Percentiles rank a stretch among this genome's conserved stretches.
These are phyloP conservation scores for Russula dissimulans DNA, from an alignment of 768 basidiomycete species.

Conservation along the genomic window DNA sequence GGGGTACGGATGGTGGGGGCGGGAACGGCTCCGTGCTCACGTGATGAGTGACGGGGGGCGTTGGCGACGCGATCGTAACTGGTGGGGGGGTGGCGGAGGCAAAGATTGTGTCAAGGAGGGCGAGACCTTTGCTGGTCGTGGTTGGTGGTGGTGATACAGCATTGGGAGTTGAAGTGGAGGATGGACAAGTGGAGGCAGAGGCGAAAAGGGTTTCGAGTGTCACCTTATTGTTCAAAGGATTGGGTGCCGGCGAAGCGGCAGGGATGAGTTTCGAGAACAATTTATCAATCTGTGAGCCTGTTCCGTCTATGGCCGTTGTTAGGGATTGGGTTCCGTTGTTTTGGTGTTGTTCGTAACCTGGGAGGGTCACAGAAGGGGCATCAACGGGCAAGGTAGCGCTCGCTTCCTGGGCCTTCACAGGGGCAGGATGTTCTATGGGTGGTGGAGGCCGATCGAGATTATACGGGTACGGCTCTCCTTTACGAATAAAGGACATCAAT, in stretches of 20 bases:
- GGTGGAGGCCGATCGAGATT: conserved; percentile 60
- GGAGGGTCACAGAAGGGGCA: not conserved
- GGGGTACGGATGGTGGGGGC: conserved; percentile 19
- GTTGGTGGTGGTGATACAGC: conserved; percentile 20
- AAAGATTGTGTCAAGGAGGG: conserved; percentile 61
- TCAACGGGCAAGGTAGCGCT: not conserved
- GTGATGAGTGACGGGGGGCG: conserved; percentile 10
- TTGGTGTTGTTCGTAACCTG: not conserved
- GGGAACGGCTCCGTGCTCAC: conserved; percentile 18
- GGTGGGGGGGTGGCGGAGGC: conserved; percentile 46
- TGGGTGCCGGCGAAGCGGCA: conserved; percentile 21
- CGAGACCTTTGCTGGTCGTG: conserved; percentile 35
- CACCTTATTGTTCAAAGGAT: conserved; percentile 25
- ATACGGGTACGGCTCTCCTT: conserved; percentile 63
- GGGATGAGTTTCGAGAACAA: conserved; percentile 35
- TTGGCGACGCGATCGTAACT: conserved; percentile 4
- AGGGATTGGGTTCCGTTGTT: not conserved
- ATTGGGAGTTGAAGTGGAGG: conserved; percentile 15
- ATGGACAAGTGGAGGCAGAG: conserved; percentile 20
- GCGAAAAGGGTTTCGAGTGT: conserved; percentile 44
- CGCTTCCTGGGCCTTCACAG: conserved; percentile 5
- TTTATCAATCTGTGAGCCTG: conserved; percentile 34
- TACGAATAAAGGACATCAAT: conserved; percentile 55
- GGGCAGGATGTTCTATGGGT: conserved; percentile 33
- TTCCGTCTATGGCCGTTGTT: conserved; percentile 14